Conservation (phyloP, 2,329 filamentous ascomycete genomes). For the Beauveria caledonica region DNA sequence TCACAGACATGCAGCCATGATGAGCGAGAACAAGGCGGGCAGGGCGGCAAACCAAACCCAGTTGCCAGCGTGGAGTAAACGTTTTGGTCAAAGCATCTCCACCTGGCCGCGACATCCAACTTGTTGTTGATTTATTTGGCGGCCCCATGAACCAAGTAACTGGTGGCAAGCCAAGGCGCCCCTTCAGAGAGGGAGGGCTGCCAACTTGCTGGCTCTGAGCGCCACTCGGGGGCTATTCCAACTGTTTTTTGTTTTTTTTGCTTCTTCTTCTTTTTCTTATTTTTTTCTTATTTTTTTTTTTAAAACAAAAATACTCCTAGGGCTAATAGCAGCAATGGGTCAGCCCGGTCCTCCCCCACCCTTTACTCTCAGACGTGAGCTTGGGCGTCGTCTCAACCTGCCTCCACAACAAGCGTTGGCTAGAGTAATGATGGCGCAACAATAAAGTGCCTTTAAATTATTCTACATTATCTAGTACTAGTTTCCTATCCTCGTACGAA, state of each 20-base stretch:
- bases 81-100: not conserved
- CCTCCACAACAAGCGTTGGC: slow-evolving; percentile 4
- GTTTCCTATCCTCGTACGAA: not conserved
- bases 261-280: not conserved
- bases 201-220: not conserved
- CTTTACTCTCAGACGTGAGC: slow-evolving; percentile 12
- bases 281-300: not conserved
- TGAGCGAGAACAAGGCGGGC: not conserved
- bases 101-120: slow-evolving; percentile 1
- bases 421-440: not conserved
- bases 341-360: slow-evolving; percentile 6
- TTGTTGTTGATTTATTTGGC: slow-evolving; percentile 2
- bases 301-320: not conserved
- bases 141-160: not conserved
- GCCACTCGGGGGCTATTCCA: not conserved
- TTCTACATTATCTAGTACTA: not conserved
- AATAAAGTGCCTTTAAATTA: not conserved
- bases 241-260: not conserved
- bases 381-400: slow-evolving; percentile 10
- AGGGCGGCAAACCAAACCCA: not conserved
- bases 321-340: slow-evolving; percentile 4
- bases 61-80: not conserved
- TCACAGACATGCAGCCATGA: slow-evolving; percentile 3
- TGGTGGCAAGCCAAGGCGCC: slow-evolving; percentile 1
- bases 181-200: not conserved